Evolutionary conservation across 768 basidiomycete species (phyloP).

Genomic region (Mycena capillaripes): DNA sequence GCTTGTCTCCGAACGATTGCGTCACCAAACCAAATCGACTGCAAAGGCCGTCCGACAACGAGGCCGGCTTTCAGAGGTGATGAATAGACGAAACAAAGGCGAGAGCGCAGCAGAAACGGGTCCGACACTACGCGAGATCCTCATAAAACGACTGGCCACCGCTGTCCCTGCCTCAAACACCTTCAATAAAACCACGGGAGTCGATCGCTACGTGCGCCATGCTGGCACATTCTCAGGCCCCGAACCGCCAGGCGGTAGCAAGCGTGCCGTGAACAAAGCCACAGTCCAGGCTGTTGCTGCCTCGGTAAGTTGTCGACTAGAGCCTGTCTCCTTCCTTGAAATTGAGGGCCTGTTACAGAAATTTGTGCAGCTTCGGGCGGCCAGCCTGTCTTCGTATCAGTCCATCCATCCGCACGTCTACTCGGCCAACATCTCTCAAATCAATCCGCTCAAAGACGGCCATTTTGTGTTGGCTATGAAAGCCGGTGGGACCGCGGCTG

Average conservation of each 20-base stretch:
- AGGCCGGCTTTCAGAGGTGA: not conserved
- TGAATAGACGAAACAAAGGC: not conserved
- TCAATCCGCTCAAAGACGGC: constrained; percentile 6
- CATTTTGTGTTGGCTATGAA: constrained; percentile 17
- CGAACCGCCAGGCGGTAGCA: not conserved
- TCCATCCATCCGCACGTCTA: constrained; percentile 20
- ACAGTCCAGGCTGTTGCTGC: constrained; percentile 22
- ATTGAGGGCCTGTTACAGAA: not conserved
- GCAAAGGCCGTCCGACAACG: constrained; percentile 31
- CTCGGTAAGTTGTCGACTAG: not conserved
- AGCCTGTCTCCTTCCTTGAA: not conserved
- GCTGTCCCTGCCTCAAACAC: constrained; percentile 5
- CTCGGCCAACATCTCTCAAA: constrained; percentile 4
- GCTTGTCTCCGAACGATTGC: constrained; percentile 8
- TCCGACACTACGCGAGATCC: constrained; percentile 8
- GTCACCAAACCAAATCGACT: constrained; percentile 27
- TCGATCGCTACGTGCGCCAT: constrained; percentile 7
- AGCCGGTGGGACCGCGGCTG: not conserved
- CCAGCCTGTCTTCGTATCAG: constrained; percentile 6
- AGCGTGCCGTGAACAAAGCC: constrained; percentile 16
- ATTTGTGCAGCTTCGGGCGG: constrained; percentile 2
- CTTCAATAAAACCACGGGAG: constrained; percentile 22
- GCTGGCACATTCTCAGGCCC: constrained; percentile 11
- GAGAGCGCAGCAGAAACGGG: not conserved
- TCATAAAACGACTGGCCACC: constrained; percentile 12